Evolutionary conservation across 2,329 filamentous ascomycete genomes (phyloP), one percentile per base, ranked within the genome.

Genomic region (Paramyrothecium roridum): DNA sequence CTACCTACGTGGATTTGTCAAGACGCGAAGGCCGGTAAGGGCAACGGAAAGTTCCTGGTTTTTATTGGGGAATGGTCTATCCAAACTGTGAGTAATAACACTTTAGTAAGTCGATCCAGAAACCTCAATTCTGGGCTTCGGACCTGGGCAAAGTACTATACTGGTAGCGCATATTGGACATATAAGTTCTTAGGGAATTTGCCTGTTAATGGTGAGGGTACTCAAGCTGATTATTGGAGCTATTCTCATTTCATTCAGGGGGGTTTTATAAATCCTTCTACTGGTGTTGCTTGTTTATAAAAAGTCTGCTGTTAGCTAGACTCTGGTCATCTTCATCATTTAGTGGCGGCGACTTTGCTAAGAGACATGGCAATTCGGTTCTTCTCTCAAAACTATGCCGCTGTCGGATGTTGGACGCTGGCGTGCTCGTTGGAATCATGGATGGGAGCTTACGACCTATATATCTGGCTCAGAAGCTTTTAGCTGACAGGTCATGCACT

Each of bases 31-130:
- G 22, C 52, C 3, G 21, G 2, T 4, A 37, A 48, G 7, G 47
- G 52, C 3, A 40, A 17, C 8, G 47, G 40, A 23, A 58, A 56
- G 33, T 58, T 58, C 48, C 56, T 54, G 7, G 47, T 54, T 37
- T 58, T 58, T 34, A 21, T 56, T 8, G 56, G 56, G 19, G 56
- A 58, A 37, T 58, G 54, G 56, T 52, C 56, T 3, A 47, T 58
- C 19, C 56, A 58, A 34, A 20, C 52, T 7, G 30, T 33, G 10
- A 46, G 17, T 26, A 37, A 46, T 26, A 58, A 58, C 52, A 54
- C 45, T 2, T 48, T 58, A 26, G 49, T 19, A 1, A 52, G 40
- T 13, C 49, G 48, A 10, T 21, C 46, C 2, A 19, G 21, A 12
- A 58, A 56, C 8, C 47, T 56, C 16, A 56, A 56, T 45, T 54